These are phyloP conservation scores for Dictyostelium firmibasis DNA, from an alignment of 78 protist species.

Conservation along the genomic window DNA sequence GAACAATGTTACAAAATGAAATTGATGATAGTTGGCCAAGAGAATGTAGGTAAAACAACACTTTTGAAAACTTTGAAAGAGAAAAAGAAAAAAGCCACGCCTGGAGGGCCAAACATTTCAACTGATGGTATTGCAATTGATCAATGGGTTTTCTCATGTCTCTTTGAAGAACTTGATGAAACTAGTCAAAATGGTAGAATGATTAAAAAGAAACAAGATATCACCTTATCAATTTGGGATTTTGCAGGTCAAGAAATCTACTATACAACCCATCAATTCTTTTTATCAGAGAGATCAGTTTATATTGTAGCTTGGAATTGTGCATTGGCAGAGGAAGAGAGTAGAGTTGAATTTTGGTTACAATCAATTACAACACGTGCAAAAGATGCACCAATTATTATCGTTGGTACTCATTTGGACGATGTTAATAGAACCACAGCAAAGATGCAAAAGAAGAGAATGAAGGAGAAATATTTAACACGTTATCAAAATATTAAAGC, in stretches of 20 bases:
- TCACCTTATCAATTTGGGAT: conserved; percentile 65
- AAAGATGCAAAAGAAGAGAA: conserved; percentile 50
- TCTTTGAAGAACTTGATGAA: conserved; percentile 36
- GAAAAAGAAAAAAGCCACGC: conserved; percentile 19
- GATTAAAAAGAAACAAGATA: conserved; percentile 64
- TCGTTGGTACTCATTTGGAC: conserved; percentile 84
- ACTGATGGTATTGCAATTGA: conserved; percentile 82
- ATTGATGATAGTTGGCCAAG: conserved; percentile 67
- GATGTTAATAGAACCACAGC: conserved; percentile 36
- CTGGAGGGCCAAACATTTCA: conserved; percentile 50
- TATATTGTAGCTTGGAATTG: conserved; percentile 77
- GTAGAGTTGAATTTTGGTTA: conserved; percentile 78
- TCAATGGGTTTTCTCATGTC: conserved; percentile 55
- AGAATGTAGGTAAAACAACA: conserved; percentile 78
- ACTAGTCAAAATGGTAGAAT: background rate
- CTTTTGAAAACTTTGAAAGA: conserved; percentile 42
- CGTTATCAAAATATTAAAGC: conserved; percentile 67
- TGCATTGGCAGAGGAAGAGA: conserved; percentile 56
- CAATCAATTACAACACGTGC: conserved; percentile 61
- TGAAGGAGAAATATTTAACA: conserved; percentile 48
- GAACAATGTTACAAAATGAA: conserved; percentile 74
- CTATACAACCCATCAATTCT: conserved; percentile 84
- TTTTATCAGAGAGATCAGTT: conserved; percentile 59
- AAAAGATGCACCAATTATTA: conserved; percentile 77
- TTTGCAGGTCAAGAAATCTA: conserved; percentile 82